A percentile compares a stretch with the other conserved stretches of the same genome.
Evolutionary conservation across 2,329 filamentous ascomycete species (phyloP).

Genomic region (Venturiaceae sp.): DNA sequence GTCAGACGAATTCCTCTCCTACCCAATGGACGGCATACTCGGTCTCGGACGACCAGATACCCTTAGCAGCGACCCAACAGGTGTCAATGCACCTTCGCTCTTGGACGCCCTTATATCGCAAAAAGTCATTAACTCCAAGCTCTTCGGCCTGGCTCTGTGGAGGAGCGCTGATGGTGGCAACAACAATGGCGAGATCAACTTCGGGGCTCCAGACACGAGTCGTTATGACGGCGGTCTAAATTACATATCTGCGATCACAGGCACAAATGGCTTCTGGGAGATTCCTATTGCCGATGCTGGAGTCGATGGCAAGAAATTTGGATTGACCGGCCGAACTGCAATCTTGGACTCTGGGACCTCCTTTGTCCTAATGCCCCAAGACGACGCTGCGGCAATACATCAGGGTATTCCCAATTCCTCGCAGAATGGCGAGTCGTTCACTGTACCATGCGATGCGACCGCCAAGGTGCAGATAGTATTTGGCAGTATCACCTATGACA

Average conservation of each 20-base stretch:
- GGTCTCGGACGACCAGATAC: conserved; percentile 41
- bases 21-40: conserved; percentile 81
- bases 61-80: conserved; percentile 23
- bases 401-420: conserved; percentile 52
- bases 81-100: conserved; percentile 49
- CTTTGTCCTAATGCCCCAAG: conserved; percentile 61
- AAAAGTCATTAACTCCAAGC: conserved; percentile 50
- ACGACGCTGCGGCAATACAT: conserved; percentile 60
- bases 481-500: conserved; percentile 54
- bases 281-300: conserved; percentile 58
- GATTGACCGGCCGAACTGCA: conserved; percentile 42
- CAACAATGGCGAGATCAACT: conserved; percentile 67
- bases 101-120: conserved; percentile 50
- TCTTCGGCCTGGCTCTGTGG: conserved; percentile 63
- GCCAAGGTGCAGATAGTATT: conserved; percentile 56
- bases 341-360: conserved; percentile 82
- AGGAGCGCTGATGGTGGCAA: conserved; percentile 50
- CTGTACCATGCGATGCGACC: conserved; percentile 62
- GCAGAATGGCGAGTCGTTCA: conserved; percentile 52
- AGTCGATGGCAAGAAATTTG: conserved; percentile 48
- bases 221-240: conserved; percentile 60
- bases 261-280: conserved; percentile 56
- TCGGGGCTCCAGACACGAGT: conserved; percentile 58
- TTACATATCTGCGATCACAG: conserved; percentile 48
- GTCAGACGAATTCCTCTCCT: conserved; percentile 64